phyloP scores from a whole-genome alignment of 2,329 filamentous ascomycete species.

The Hyphodiscus sp. region DNA sequence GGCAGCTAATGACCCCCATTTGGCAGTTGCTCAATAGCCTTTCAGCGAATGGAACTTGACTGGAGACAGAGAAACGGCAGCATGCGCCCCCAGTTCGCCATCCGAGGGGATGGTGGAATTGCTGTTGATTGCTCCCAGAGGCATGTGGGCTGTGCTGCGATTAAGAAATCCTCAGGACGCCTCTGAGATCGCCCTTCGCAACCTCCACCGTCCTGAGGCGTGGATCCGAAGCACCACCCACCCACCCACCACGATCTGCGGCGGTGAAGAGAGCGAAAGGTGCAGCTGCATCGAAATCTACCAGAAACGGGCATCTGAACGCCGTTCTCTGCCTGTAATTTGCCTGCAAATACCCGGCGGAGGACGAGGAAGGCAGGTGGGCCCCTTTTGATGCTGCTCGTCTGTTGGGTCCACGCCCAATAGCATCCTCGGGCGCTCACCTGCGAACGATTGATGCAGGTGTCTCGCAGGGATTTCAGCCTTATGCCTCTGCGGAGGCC shows the following conservation, averaged over 20 bases:
- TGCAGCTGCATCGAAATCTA: neutral
- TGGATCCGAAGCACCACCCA: neutral
- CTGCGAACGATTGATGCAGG: neutral
- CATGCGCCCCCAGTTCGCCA: too few species aligned
- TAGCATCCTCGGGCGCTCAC: neutral
- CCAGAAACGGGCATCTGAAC: neutral
- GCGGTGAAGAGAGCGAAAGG: neutral
- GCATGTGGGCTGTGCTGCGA: neutral
- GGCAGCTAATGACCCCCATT: neutral
- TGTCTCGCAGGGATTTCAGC: conserved; percentile 8
- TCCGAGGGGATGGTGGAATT: too few species aligned
- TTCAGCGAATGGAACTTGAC: too few species aligned
- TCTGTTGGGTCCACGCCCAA: neutral
- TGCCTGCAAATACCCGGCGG: neutral
- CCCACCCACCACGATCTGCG: neutral
- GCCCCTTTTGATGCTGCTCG: neutral
- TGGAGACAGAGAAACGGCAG: too few species aligned
- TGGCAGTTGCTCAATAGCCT: neutral
- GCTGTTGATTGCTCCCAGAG: neutral
- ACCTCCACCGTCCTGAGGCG: neutral
- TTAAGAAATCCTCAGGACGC: neutral
- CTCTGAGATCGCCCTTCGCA: neutral
- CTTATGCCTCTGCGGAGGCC: conserved; percentile 11
- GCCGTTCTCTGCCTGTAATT: neutral
- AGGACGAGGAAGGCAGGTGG: neutral